phyloP scores from a whole-genome alignment of 441 rosid species.

The Erysimum cheiri region DNA sequence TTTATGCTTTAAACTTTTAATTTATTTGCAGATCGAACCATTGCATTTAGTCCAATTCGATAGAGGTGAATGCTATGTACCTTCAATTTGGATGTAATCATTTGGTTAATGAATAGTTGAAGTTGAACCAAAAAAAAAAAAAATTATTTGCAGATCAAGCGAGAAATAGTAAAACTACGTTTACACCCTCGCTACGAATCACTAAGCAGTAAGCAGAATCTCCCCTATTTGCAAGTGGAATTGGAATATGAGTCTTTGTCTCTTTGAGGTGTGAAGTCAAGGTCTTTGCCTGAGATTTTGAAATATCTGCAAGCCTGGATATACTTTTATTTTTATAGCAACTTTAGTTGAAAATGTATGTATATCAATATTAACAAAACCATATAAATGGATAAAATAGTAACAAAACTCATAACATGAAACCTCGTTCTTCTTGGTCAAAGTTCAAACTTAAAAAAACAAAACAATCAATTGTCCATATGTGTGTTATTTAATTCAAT shows the following conservation, averaged over 20 bases:
- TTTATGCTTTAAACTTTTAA: neutral
- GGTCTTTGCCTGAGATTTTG: constrained; percentile 22
- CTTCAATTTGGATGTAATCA: too few species aligned
- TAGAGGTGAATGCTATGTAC: too few species aligned
- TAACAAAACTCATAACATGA: neutral
- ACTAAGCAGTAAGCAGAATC: neutral
- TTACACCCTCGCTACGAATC: neutral
- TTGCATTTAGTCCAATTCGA: too few species aligned
- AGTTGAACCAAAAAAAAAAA: too few species aligned
- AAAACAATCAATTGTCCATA: neutral
- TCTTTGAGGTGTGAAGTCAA: constrained; percentile 32
- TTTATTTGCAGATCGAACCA: too few species aligned
- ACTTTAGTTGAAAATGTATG: constrained; percentile 25
- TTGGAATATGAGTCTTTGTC: neutral
- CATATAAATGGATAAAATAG: neutral
- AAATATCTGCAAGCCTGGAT: constrained; percentile 36
- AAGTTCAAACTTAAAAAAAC: neutral
- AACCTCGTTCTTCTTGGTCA: constrained; percentile 14
- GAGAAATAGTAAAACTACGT: neutral
- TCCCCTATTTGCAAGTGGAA: neutral
- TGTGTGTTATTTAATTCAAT: neutral
- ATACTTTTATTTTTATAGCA: neutral
- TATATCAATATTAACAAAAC: constrained; percentile 18
- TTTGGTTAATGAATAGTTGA: too few species aligned
- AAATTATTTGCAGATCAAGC: constrained; percentile 14